Evolutionary conservation across 257 asterid species (phyloP).

Genomic region (Solanum pinnatisectum): DNA sequence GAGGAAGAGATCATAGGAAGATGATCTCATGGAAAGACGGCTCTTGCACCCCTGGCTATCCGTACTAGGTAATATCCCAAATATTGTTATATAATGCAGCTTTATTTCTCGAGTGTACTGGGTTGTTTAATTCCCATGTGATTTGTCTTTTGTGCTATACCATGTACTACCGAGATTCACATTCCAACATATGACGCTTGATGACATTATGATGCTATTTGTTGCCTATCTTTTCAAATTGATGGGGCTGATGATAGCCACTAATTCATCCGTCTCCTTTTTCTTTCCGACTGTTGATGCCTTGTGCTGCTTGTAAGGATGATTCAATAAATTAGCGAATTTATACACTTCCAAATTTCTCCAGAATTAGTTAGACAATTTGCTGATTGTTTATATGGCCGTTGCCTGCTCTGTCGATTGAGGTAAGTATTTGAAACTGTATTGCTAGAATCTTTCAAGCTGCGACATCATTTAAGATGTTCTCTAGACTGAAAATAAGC

Average conservation of each 20-base stretch:
- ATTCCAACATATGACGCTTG: not conserved
- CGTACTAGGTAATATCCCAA: constrained; percentile 31
- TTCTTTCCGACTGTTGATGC: not conserved
- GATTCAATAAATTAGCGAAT: not conserved
- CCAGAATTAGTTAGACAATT: not conserved
- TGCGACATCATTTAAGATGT: not conserved
- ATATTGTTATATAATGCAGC: not conserved
- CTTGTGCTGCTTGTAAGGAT: not conserved
- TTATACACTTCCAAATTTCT: not conserved
- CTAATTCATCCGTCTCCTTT: not conserved
- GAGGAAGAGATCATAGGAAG: constrained; percentile 89
- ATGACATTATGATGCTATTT: not conserved
- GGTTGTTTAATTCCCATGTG: not conserved
- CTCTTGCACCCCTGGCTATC: constrained; percentile 61
- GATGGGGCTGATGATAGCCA: not conserved
- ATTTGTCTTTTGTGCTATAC: not conserved
- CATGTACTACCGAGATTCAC: not conserved
- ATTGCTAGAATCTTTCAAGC: not conserved
- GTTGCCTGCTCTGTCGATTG: not conserved
- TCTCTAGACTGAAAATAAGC: not conserved
- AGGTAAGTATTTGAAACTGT: not conserved
- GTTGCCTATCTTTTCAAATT: not conserved
- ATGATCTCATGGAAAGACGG: constrained; percentile 89
- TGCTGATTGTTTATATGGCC: not conserved
- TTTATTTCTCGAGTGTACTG: not conserved